These are phyloP conservation scores for Neurospora sp. DNA, from an alignment of 2,329 filamentous ascomycete genomes.

Conservation along the genomic window DNA sequence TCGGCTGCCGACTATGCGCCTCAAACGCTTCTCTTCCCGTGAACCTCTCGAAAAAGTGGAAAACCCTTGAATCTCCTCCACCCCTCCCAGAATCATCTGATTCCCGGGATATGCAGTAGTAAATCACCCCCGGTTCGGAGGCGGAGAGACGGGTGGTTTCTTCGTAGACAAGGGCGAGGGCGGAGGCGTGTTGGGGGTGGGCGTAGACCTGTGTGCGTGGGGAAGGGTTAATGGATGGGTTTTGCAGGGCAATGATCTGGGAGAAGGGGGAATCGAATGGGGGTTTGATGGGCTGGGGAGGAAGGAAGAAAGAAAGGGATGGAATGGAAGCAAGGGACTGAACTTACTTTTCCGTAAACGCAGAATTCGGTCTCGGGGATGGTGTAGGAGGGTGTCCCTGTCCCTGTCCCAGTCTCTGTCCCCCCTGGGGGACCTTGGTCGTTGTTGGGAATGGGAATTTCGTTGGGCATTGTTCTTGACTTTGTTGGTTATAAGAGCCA, in stretches of 20 bases:
- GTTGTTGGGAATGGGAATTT: not conserved
- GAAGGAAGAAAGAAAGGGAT: too few species aligned
- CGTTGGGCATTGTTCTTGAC: not conserved
- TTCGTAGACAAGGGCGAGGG: slow-evolving; percentile 22
- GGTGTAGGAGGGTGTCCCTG: not conserved
- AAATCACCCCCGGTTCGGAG: slow-evolving; percentile 20
- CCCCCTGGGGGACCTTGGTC: not conserved
- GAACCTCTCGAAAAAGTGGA: slow-evolving; percentile 26
- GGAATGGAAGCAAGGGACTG: too few species aligned
- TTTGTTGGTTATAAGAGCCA: not conserved
- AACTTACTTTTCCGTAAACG: slow-evolving; percentile 16
- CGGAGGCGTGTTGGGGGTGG: slow-evolving; percentile 22
- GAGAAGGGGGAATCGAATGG: too few species aligned
- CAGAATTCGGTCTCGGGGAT: slow-evolving; percentile 18
- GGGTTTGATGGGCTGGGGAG: too few species aligned
- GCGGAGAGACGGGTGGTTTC: slow-evolving; percentile 20
- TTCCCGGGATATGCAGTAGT: slow-evolving; percentile 22
- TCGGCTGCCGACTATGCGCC: slow-evolving; percentile 20
- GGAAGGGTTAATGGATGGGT: too few species aligned
- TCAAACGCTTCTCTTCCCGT: slow-evolving; percentile 20
- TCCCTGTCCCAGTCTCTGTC: not conserved
- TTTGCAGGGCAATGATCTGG: too few species aligned
- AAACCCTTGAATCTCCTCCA: slow-evolving; percentile 13
- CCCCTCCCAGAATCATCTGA: not conserved
- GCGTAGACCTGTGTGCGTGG: slow-evolving; percentile 18